Conservation (phyloP, 139 green algal genomes). For the Edaphochlamys debaryana region DNA sequence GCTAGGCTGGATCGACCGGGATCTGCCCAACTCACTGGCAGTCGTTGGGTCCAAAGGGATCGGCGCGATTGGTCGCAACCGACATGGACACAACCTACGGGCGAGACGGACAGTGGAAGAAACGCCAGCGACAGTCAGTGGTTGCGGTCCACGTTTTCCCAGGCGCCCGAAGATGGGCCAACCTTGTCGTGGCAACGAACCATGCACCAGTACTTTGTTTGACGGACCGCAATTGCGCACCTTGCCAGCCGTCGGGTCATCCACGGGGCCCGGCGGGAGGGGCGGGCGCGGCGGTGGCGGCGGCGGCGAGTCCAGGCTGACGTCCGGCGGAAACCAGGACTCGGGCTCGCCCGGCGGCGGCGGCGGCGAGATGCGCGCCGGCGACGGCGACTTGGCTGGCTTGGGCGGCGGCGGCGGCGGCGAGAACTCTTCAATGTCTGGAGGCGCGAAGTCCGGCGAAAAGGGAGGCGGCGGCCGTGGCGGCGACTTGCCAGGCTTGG, state of each 20-base stretch:
- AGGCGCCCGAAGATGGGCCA: no score
- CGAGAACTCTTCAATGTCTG: neutral
- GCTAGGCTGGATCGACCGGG: no score
- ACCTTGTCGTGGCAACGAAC: no score
- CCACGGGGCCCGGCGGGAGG: neutral
- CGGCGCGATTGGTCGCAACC: neutral
- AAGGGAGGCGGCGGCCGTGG: neutral
- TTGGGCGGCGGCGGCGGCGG: no score
- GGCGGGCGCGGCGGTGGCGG: neutral
- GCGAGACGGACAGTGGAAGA: no score
- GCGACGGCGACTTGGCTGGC: no score
- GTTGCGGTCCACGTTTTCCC: no score
- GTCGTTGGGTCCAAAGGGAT: constrained; percentile 2
- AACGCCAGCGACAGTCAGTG: no score
- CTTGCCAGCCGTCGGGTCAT: neutral
- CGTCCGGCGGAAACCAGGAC: neutral
- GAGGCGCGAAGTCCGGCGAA: neutral
- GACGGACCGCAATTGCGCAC: no score
- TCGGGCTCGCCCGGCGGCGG: neutral
- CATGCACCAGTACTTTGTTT: no score
- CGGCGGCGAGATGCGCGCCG: no score
- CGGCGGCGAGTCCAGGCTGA: neutral
- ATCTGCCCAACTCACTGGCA: neutral
- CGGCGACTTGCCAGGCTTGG: neutral
- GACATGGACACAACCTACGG: neutral